Evolutionary conservation across 2,329 filamentous ascomycete genomes (phyloP), one percentile per base, ranked within the genome.

Genomic region (Claviceps sp.): DNA sequence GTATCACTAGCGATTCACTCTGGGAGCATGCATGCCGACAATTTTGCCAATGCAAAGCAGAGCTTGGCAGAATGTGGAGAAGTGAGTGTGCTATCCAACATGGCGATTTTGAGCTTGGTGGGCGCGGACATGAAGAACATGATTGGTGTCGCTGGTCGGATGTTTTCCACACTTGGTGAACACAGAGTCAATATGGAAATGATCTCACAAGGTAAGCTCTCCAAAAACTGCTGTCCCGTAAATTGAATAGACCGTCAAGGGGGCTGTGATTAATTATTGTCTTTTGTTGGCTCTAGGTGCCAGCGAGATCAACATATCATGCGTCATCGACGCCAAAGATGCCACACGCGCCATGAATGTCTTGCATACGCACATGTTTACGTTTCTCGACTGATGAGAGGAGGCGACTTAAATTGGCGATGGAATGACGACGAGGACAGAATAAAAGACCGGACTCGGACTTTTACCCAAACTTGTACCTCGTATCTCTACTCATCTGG

Each of bases 261-360:
- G 6, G 6, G 6, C 7, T 37, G 20, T 30, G 18, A 24, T 40
- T 44, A 16, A 47, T 44, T 20, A 8, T 41, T 4, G 22, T 37
- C 2, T 14, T 43, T 24, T 14, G 6, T 2, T 50, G 49, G 56
- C 2, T 50, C 47, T 56, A 95, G 89, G 90, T 62, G 93, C 93
- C 26, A 96, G 90, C 65, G 93, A 98, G 73, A 98, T 98, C 70
- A 98, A 97, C 68, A 98, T 98, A 55, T 95, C 89, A 11, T 98
- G 93, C 64, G 93, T 98, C 46, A 95, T 98, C 65, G 88, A 94
- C 62, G 88, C 88, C 59, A 77, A 84, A 58, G 89, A 97, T 64
- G 90, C 93, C 22, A 88, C 90, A 59, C 82, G 93, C 59, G 93
- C 93, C 37, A 85, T 98, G 76, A 97, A 94, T 65, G 88, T 97